phyloP scores from a whole-genome alignment of 768 basidiomycete genomes.

The Psilocybe sp. region DNA sequence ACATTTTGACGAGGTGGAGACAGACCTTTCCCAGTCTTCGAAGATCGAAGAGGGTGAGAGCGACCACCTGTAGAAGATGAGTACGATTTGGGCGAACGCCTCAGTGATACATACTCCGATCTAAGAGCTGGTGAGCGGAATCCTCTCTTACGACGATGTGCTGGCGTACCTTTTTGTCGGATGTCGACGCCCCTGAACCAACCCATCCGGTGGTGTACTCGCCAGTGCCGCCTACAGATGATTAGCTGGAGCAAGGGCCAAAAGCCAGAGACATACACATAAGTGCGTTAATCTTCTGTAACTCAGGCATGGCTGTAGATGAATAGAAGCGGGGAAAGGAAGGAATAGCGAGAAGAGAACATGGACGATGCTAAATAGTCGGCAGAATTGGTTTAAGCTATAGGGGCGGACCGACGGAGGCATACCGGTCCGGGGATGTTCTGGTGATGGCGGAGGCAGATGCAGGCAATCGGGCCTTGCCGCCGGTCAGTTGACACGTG shows the following conservation, averaged over 20 bases:
- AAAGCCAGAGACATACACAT: constrained; percentile 58
- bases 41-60: constrained; percentile 85
- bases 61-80: constrained; percentile 64
- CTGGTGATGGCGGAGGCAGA: too few species aligned
- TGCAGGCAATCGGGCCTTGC: too few species aligned
- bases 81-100: background rate
- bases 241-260: background rate
- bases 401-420: too few species aligned
- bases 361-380: constrained; percentile 4
- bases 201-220: constrained; percentile 98
- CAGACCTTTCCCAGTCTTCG: constrained; percentile 75
- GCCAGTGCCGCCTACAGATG: constrained; percentile 37
- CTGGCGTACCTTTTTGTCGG: constrained; percentile 81
- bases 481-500: too few species aligned
- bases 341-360: constrained; percentile 4
- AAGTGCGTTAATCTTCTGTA: constrained; percentile 61
- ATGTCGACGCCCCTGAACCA: constrained; percentile 86
- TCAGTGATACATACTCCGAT: constrained; percentile 55
- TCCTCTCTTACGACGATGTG: background rate
- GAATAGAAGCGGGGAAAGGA: constrained; percentile 5
- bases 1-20: background rate
- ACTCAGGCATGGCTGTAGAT: constrained; percentile 35
- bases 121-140: constrained; percentile 28
- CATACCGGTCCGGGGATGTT: too few species aligned
- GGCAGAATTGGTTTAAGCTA: constrained; percentile 1